phyloP scores from a whole-genome alignment of 768 basidiomycete genomes.

The Pleurotus eryngii region DNA sequence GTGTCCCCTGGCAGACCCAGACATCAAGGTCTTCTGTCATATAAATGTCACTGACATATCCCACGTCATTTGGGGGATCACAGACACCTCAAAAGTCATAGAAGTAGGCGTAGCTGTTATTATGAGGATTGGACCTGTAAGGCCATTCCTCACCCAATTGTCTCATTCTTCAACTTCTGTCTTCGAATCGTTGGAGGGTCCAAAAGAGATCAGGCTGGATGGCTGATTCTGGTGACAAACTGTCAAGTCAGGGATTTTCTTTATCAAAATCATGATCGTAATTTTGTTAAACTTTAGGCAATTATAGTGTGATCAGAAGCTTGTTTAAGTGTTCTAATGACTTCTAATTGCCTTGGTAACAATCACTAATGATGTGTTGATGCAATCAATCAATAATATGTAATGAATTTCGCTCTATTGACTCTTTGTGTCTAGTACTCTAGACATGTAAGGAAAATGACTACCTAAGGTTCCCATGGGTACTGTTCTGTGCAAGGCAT shows the following conservation, averaged over 20 bases:
- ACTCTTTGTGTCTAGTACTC: too few relatives aligned
- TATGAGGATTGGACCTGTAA: background rate
- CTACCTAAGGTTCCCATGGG: too few relatives aligned
- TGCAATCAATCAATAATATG: too few relatives aligned
- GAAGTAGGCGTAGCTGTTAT: background rate
- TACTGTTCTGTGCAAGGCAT: too few relatives aligned
- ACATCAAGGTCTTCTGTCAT: background rate
- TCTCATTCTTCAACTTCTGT: background rate
- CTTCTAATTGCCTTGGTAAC: too few relatives aligned
- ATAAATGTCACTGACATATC: constrained; percentile 1
- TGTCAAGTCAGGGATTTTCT: constrained; percentile 10
- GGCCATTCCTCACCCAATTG: background rate
- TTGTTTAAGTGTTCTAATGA: too few relatives aligned
- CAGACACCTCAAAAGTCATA: background rate
- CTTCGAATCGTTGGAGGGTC: constrained; percentile 4
- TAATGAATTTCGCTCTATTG: too few relatives aligned
- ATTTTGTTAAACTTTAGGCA: too few relatives aligned
- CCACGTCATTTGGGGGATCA: constrained; percentile 1
- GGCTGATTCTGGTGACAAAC: background rate
- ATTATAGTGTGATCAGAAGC: too few relatives aligned
- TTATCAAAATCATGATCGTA: too few relatives aligned
- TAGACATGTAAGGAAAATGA: too few relatives aligned
- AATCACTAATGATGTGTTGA: too few relatives aligned
- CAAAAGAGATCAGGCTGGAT: background rate
- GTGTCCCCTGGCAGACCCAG: background rate